These are phyloP conservation scores for Tripterygium wilfordii DNA, from an alignment of 177 flowering plant genomes.

Conservation along the genomic window DNA sequence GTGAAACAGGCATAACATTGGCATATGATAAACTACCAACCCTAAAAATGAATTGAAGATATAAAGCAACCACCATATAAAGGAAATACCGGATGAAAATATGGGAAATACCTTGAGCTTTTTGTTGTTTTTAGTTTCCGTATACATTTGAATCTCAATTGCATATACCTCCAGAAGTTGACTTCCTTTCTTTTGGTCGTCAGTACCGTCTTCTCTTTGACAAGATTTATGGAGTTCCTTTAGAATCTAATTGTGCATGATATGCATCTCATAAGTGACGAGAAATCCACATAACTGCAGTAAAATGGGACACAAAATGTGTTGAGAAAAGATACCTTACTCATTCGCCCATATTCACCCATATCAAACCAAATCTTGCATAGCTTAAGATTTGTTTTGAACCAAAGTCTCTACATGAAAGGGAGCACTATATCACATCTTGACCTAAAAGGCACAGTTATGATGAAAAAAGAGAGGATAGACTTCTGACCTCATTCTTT, in stretches of 20 bases:
- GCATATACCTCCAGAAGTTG: conserved; percentile 98
- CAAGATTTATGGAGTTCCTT: conserved; percentile 99
- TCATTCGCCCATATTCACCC: conserved; percentile 99
- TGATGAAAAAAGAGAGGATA: neutral
- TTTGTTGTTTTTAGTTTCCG: conserved; percentile 98
- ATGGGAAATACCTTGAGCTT: conserved; percentile 88
- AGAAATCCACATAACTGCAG: too few relatives aligned
- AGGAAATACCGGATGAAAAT: neutral
- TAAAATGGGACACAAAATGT: neutral
- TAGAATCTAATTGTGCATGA: conserved; percentile 48
- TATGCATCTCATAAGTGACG: too few relatives aligned
- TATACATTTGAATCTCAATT: conserved; percentile 98
- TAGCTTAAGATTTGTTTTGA: conserved; percentile 95
- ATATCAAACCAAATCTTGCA: conserved; percentile 99
- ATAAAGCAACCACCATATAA: neutral
- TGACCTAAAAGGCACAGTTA: neutral
- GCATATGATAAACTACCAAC: neutral
- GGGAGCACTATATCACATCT: neutral
- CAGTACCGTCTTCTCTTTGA: conserved; percentile 96
- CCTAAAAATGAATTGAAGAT: neutral
- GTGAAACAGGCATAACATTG: neutral
- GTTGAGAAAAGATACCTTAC: conserved; percentile 53
- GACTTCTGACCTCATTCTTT: conserved; percentile 81
- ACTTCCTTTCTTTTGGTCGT: conserved; percentile 99
- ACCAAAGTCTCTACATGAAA: conserved; percentile 85